Base-by-base conservation (phyloP, 495 filamentous ascomycete species). In the Talaromyces wortmannii region DNA sequence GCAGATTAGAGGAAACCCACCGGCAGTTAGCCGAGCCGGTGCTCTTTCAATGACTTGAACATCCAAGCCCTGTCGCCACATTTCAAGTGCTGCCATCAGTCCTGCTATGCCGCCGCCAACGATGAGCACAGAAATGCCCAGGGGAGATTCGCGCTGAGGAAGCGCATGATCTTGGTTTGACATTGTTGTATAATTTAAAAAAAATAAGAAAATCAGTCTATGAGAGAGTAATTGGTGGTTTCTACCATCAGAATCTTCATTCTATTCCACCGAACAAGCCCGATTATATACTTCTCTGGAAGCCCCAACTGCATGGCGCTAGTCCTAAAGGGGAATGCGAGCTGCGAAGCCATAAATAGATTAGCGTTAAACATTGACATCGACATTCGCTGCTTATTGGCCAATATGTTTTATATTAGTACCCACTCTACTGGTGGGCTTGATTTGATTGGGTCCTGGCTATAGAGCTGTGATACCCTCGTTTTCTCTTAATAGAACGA, bases 51-150 rank as follows among this genome's bases (percentile, higher is more conserved):
- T 44, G 5, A 57, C 42, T n/a, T 46, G n/a, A 23, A 57, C 56
- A 40, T 53, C 50, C 18, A 45, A 23, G 7, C 56, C 56, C 29
- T 55, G 42, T n/a, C 56, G 50, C 16, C 32, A 31, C 13, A 46
- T 18, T 16, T 52, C 56, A 36, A 53, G 29, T n/a, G 57, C 57
- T 11, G 45, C 17, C 8, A 48, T 48, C 2, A 59, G 48, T 2
- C 57, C 57, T 31, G 43, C 53, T 36, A 59, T 29, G 4, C 57
- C 57, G n/a, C 45, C 57, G 18, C 57, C 57, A 13, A 55, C 53
- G 10, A 59, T 55, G n/a, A 59, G 47, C 3, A 54, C 48, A 18
- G 47, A 56, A 12, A 56, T 53, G 2, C 47, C 54, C 15, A 43
- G 7, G 10, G 36, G 16, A 5, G 17, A 7, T n/a, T 23, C 23